phyloP scores from a whole-genome alignment of 805 yeast genomes.

The Candida berthetii region DNA sequence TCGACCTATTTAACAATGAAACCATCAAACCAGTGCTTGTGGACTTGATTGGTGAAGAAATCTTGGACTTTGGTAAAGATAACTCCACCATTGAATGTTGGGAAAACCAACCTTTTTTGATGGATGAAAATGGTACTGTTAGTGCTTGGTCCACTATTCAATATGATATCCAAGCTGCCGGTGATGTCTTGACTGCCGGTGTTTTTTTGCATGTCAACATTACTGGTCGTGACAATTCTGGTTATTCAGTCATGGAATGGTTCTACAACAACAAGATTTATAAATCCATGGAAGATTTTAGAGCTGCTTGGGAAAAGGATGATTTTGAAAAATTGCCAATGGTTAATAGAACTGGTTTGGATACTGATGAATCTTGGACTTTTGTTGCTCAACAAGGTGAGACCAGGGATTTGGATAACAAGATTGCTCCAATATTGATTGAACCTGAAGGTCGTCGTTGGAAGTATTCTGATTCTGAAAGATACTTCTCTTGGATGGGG shows the following conservation, averaged over 20 bases:
- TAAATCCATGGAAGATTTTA: constrained; percentile 17
- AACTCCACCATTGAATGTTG: neutral
- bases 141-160: neutral
- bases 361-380: constrained; percentile 7
- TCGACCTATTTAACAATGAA: neutral
- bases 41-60: neutral
- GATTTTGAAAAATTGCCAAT: constrained; percentile 13
- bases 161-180: constrained; percentile 10
- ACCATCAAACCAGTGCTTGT: neutral
- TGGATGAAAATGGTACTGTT: neutral
- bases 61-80: neutral
- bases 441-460: constrained; percentile 24
- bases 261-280: constrained; percentile 16
- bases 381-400: constrained; percentile 6
- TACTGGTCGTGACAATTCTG: constrained; percentile 16
- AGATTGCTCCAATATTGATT: constrained; percentile 14
- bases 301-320: constrained; percentile 15
- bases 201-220: constrained; percentile 14
- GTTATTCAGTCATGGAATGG: constrained; percentile 13
- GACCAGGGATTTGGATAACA: constrained; percentile 17
- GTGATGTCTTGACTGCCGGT: constrained; percentile 18
- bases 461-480: constrained; percentile 16
- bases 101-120: neutral
- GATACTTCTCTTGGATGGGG: constrained; percentile 24
- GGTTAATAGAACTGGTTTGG: constrained; percentile 4